Conservation (phyloP, 495 filamentous ascomycete species). For the Aspergillus steynii region DNA sequence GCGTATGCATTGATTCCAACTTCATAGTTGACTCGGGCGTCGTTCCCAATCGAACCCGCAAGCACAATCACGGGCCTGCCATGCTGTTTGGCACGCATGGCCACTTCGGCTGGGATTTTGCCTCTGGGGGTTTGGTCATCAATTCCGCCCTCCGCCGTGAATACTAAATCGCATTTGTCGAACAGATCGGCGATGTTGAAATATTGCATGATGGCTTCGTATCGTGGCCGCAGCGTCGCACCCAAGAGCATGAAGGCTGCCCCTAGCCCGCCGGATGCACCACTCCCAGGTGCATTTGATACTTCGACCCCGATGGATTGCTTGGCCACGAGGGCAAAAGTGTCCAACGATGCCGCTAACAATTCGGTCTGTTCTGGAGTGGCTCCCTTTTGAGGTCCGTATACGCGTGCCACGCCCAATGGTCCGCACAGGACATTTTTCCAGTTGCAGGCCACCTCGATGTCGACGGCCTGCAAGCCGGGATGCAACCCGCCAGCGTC, state of each 20-base stretch:
- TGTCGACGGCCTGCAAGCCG: slow-evolving; percentile 4
- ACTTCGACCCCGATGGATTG: slow-evolving; percentile 7
- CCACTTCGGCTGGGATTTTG: slow-evolving; percentile 17
- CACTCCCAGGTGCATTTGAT: slow-evolving; percentile 9
- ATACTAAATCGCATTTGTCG: slow-evolving; percentile 9
- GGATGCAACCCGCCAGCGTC: slow-evolving; percentile 9
- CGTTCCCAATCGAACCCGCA: slow-evolving; percentile 9
- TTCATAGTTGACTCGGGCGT: slow-evolving; percentile 11
- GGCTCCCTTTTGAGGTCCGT: slow-evolving; percentile 13
- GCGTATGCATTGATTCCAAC: slow-evolving; percentile 14
- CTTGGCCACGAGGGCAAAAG: slow-evolving; percentile 8
- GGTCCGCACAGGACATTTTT: slow-evolving; percentile 16
- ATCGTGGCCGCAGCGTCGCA: slow-evolving; percentile 12
- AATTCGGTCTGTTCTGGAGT: slow-evolving; percentile 7
- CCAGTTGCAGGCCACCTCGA: slow-evolving; percentile 16
- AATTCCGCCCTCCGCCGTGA: slow-evolving; percentile 15
- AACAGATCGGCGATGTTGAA: slow-evolving; percentile 6
- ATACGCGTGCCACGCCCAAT: slow-evolving; percentile 10
- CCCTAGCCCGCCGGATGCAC: slow-evolving; percentile 16
- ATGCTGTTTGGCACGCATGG: slow-evolving; percentile 8
- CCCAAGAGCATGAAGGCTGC: slow-evolving; percentile 12
- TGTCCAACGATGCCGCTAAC: slow-evolving; percentile 3
- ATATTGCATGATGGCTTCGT: slow-evolving; percentile 14
- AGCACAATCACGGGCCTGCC: slow-evolving; percentile 13
- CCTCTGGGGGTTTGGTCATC: slow-evolving; percentile 14